Conservation (phyloP, 805 yeast genomes). For the Ogataea sp. region DNA sequence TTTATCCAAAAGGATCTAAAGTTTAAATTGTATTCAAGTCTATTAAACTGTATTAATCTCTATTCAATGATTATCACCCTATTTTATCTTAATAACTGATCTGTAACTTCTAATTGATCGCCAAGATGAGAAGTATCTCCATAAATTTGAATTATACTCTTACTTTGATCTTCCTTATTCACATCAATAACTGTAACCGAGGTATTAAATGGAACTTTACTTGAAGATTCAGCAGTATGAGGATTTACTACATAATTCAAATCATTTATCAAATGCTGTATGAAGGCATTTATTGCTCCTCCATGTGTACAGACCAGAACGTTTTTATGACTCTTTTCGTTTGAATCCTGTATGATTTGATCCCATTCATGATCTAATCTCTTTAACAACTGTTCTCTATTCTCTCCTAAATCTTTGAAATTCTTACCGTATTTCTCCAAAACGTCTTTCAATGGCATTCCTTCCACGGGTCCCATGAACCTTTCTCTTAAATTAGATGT, state of each 20-base stretch:
- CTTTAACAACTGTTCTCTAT: conserved; percentile 31
- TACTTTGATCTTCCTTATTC: conserved; percentile 23
- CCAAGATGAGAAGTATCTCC: conserved; percentile 69
- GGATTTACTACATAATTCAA: conserved; percentile 29
- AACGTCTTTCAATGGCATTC: conserved; percentile 65
- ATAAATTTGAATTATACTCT: conserved; percentile 42
- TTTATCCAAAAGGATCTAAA: too few relatives aligned
- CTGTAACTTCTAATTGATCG: conserved; percentile 41
- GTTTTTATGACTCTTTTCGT: conserved; percentile 31
- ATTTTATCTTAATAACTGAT: conserved; percentile 33
- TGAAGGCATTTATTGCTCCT: conserved; percentile 61
- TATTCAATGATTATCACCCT: too few relatives aligned
- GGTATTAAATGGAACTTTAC: conserved; percentile 66
- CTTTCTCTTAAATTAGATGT: conserved; percentile 59
- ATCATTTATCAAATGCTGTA: conserved; percentile 39
- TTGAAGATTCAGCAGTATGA: conserved; percentile 29
- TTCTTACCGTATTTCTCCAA: conserved; percentile 44
- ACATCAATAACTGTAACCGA: conserved; percentile 63
- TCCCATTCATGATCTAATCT: conserved; percentile 45
- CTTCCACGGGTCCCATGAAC: conserved; percentile 72
- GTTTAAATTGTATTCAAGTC: too few relatives aligned
- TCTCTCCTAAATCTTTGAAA: conserved; percentile 64
- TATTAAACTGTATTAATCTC: too few relatives aligned
- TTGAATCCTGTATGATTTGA: conserved; percentile 29
- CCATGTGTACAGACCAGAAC: conserved; percentile 70